These are phyloP conservation scores for Lophiostoma macrostomum DNA, from an alignment of 495 filamentous ascomycete genomes.

Conservation along the genomic window DNA sequence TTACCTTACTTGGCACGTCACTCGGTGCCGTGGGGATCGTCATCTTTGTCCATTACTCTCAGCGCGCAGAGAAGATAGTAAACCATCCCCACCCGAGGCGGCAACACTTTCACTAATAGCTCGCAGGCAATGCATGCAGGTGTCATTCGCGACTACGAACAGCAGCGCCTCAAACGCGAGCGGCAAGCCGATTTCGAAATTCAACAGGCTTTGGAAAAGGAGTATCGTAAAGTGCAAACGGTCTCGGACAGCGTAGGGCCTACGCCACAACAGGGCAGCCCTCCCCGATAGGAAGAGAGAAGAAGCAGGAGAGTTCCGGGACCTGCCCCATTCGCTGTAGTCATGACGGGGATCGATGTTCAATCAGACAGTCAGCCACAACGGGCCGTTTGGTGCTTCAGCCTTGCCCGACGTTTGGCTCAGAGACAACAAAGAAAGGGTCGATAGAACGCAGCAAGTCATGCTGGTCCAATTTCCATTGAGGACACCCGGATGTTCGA, in stretches of 20 bases:
- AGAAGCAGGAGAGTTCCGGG: too few relatives aligned
- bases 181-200: conserved; percentile 90
- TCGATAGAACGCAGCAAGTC: too few relatives aligned
- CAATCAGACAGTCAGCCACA: too few relatives aligned
- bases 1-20: conserved; percentile 75
- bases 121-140: conserved; percentile 92
- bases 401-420: too few relatives aligned
- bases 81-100: not conserved
- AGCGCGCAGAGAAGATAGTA: conserved; percentile 83
- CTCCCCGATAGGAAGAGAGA: conserved; percentile 8
- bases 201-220: conserved; percentile 78
- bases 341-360: too few relatives aligned
- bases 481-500: too few relatives aligned
- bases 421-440: too few relatives aligned
- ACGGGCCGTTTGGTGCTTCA: too few relatives aligned
- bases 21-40: conserved; percentile 73
- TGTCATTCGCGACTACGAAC: conserved; percentile 91
- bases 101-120: conserved; percentile 11
- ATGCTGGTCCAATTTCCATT: too few relatives aligned
- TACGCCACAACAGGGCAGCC: conserved; percentile 9
- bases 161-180: conserved; percentile 76
- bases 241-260: conserved; percentile 43
- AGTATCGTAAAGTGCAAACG: conserved; percentile 83
- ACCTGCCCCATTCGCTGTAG: too few relatives aligned
- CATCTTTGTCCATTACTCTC: conserved; percentile 82